These are phyloP conservation scores for Candida pseudofarinosa DNA, from an alignment of 805 yeast species.

Conservation along the genomic window DNA sequence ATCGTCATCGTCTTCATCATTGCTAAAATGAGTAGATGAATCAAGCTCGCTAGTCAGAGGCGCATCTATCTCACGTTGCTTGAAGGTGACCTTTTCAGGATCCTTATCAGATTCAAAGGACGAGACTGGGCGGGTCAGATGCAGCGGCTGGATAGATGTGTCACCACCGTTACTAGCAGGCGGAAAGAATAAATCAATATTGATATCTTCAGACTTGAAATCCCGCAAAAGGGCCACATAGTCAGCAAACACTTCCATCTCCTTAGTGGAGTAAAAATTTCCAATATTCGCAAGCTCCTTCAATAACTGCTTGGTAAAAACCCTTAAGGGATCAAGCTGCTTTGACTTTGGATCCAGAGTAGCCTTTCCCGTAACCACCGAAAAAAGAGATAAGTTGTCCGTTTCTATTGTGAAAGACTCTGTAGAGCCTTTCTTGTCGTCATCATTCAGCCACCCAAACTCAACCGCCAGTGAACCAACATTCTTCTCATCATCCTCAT, in stretches of 20 bases:
- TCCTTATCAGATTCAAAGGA: slow-evolving; percentile 17
- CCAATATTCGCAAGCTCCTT: slow-evolving; percentile 52
- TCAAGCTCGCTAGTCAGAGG: slow-evolving; percentile 14
- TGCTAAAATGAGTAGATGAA: slow-evolving; percentile 22
- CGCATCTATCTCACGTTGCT: slow-evolving; percentile 22
- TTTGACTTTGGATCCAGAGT: slow-evolving; percentile 6
- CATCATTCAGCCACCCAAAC: slow-evolving; percentile 4
- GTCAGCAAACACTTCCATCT: slow-evolving; percentile 41
- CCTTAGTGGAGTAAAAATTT: slow-evolving; percentile 46
- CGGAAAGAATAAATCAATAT: slow-evolving; percentile 21
- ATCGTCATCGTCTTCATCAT: slow-evolving; percentile 32
- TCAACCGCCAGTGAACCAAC: slow-evolving; percentile 1
- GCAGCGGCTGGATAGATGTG: neutral
- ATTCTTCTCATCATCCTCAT: neutral
- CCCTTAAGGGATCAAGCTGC: slow-evolving; percentile 27
- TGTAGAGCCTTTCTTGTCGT: slow-evolving; percentile 8
- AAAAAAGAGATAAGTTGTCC: slow-evolving; percentile 14
- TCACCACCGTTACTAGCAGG: neutral
- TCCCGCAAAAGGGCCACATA: slow-evolving; percentile 47
- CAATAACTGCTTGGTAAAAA: slow-evolving; percentile 44
- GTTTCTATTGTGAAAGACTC: slow-evolving; percentile 13
- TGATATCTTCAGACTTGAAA: slow-evolving; percentile 29
- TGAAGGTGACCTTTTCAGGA: slow-evolving; percentile 9
- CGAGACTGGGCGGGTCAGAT: slow-evolving; percentile 15
- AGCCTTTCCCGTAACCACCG: slow-evolving; percentile 8